Evolutionary conservation across 805 yeast genomes (phyloP).

Genomic region (Candida xyloterini): DNA sequence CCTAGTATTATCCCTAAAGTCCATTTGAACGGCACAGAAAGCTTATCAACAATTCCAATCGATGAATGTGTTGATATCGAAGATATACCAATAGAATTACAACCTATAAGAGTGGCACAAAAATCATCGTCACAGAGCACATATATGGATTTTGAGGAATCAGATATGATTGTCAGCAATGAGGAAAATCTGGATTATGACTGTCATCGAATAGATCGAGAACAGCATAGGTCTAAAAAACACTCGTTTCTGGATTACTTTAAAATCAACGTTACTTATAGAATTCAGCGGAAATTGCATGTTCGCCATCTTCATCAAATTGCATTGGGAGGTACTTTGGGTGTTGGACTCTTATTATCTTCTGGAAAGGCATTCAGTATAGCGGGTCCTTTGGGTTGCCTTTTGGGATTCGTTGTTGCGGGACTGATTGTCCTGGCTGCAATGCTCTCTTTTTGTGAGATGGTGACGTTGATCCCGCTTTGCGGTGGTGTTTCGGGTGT

Average conservation of each 20-base stretch:
- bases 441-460: slow-evolving; percentile 74
- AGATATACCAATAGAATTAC: slow-evolving; percentile 30
- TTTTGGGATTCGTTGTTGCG: slow-evolving; percentile 61
- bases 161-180: slow-evolving; percentile 31
- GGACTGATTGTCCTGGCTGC: slow-evolving; percentile 67
- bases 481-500: slow-evolving; percentile 77
- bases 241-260: slow-evolving; percentile 6
- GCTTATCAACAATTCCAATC: slow-evolving; percentile 24
- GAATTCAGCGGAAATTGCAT: slow-evolving; percentile 55
- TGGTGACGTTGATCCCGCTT: slow-evolving; percentile 76
- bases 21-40: slow-evolving; percentile 1
- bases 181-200: slow-evolving; percentile 31
- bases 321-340: slow-evolving; percentile 74
- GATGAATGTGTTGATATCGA: slow-evolving; percentile 30
- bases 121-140: background rate
- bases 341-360: slow-evolving; percentile 69
- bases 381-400: slow-evolving; percentile 76
- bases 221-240: background rate
- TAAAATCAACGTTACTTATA: slow-evolving; percentile 24
- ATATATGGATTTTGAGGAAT: slow-evolving; percentile 8
- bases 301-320: slow-evolving; percentile 74
- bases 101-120: slow-evolving; percentile 8
- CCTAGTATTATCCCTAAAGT: background rate
- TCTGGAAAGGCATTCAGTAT: slow-evolving; percentile 71
- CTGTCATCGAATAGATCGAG: slow-evolving; percentile 19